phyloP scores from a whole-genome alignment of 768 basidiomycete genomes.

The Leccinum fibrillosum region DNA sequence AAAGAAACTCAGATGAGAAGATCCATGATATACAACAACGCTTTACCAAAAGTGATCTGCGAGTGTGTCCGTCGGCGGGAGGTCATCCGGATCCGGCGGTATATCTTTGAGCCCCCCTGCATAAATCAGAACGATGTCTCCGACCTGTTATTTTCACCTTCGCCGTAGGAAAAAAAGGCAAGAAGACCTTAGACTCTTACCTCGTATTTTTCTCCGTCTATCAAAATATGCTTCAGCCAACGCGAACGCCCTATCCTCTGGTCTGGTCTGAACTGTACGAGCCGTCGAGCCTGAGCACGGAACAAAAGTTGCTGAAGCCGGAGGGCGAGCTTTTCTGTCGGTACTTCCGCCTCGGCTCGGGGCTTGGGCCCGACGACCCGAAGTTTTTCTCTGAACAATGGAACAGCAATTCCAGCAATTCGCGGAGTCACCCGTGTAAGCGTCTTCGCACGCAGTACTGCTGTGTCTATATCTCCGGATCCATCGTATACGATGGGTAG shows the following conservation, averaged over 20 bases:
- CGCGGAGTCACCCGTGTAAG: conserved; percentile 62
- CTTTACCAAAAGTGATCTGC: conserved; percentile 64
- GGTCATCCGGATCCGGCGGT: conserved; percentile 35
- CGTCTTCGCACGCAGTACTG: conserved; percentile 54
- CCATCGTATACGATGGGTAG: conserved; percentile 15
- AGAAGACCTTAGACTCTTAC: conserved; percentile 28
- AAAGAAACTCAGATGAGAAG: not conserved
- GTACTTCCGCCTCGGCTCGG: conserved; percentile 10
- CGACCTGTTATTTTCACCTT: conserved; percentile 41
- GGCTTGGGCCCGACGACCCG: conserved; percentile 49
- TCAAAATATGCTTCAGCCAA: conserved; percentile 37
- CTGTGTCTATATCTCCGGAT: conserved; percentile 47
- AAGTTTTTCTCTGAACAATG: conserved; percentile 53
- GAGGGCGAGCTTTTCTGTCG: conserved; percentile 8
- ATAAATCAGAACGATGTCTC: conserved; percentile 58
- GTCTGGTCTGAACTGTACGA: conserved; percentile 20
- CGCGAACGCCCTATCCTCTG: conserved; percentile 36
- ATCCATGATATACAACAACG: not conserved
- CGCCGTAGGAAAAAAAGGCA: not conserved
- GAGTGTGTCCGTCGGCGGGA: conserved; percentile 40
- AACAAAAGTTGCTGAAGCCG: conserved; percentile 23
- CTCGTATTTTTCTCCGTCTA: conserved; percentile 44
- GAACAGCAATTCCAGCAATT: conserved; percentile 48
- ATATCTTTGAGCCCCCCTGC: conserved; percentile 28
- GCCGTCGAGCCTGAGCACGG: conserved; percentile 14